Evolutionary conservation across 2,329 filamentous ascomycete genomes (phyloP).

Genomic region (Stemphylium lycopersici): DNA sequence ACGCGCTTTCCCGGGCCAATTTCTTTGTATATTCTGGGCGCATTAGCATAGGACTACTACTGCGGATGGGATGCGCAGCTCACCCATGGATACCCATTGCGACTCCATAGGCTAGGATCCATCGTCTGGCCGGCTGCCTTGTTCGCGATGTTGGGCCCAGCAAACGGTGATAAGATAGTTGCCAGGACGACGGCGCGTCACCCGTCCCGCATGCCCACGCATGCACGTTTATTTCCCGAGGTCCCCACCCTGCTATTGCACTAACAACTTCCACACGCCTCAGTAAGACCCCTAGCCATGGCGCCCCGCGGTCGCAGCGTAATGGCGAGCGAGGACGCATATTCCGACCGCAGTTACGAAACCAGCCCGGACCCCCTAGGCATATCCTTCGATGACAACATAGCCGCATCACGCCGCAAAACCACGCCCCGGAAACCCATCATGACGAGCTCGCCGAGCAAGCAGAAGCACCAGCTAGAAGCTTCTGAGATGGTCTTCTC

Average conservation of each 20-base stretch:
- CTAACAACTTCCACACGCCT: conserved; percentile 16
- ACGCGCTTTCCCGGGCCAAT: conserved; percentile 81
- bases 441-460: conserved; percentile 39
- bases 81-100: conserved; percentile 52
- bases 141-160: conserved; percentile 21
- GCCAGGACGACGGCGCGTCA: conserved; percentile 32
- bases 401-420: conserved; percentile 25
- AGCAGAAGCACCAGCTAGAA: conserved; percentile 27
- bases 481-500: conserved; percentile 32
- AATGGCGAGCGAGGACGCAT: conserved; percentile 21
- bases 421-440: conserved; percentile 31
- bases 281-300: conserved; percentile 25
- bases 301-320: conserved; percentile 28
- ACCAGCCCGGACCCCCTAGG: conserved; percentile 49
- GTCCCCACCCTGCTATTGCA: conserved; percentile 20
- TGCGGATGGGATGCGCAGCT: conserved; percentile 1
- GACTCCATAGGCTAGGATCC: conserved; percentile 24
- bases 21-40: conserved; percentile 80
- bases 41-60: conserved; percentile 17
- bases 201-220: conserved; percentile 21
- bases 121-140: conserved; percentile 14
- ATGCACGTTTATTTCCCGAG: conserved; percentile 11
- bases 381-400: conserved; percentile 37
- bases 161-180: conserved; percentile 39
- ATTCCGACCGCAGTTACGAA: conserved; percentile 31